Evolutionary conservation across 352 stramenopile genomes (phyloP).

Genomic region (Peronosclerospora sorghi): DNA sequence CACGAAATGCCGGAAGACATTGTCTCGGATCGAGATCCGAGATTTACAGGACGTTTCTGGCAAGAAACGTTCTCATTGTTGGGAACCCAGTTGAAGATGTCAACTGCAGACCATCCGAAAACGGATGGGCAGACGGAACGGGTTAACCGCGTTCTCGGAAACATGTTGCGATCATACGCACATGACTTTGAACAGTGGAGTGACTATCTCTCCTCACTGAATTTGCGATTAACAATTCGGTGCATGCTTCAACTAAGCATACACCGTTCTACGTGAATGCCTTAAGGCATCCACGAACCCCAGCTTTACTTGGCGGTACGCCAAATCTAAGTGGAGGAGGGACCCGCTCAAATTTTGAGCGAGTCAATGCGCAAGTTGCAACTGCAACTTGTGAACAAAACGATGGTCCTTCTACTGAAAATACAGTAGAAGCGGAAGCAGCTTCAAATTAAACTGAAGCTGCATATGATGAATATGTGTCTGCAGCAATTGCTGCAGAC

Average conservation of each 20-base stretch:
- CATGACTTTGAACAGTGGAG: neutral
- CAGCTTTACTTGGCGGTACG: neutral
- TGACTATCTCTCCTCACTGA: neutral
- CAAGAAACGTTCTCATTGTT: too few relatives aligned
- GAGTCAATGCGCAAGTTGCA: too few relatives aligned
- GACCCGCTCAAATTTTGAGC: neutral
- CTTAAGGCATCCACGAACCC: neutral
- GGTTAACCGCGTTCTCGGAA: neutral
- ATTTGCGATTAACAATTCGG: neutral
- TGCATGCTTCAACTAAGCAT: neutral
- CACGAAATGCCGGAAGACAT: too few relatives aligned
- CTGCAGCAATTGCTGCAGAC: too few relatives aligned
- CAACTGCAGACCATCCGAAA: neutral
- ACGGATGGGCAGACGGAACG: neutral
- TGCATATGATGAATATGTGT: too few relatives aligned
- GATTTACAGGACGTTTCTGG: too few relatives aligned
- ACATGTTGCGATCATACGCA: neutral
- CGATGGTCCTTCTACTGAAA: too few relatives aligned
- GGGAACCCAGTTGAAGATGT: neutral
- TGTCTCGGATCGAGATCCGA: too few relatives aligned
- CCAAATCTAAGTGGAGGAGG: neutral
- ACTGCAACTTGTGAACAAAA: too few relatives aligned
- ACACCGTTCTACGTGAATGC: neutral
- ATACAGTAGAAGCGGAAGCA: too few relatives aligned
- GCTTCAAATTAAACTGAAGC: too few relatives aligned